Evolutionary conservation across 2,329 filamentous ascomycete genomes (phyloP), one percentile per base, ranked within the genome.

Genomic region (Cladorrhinum sp.): DNA sequence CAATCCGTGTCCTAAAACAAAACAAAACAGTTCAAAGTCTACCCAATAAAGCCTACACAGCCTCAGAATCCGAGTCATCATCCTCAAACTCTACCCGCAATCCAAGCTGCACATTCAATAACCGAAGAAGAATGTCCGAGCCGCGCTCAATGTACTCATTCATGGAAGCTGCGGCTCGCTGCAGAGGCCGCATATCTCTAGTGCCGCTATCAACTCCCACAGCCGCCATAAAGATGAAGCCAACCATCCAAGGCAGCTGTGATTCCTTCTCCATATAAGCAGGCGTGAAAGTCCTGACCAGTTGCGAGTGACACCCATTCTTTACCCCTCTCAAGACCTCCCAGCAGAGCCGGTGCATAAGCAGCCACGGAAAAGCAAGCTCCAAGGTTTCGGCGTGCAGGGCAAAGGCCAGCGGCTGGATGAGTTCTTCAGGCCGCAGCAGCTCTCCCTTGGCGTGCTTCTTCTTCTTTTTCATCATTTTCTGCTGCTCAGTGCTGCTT

Each of bases 261-360:
- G 50, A 72, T 62, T 79, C 74, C 12, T 66, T 67, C 50, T 77
- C 71, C 2, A 78, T 60, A 58, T 78, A 79, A 1, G 62, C 66
- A 1, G 71, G 65, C 0, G 70, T 72, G 61, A 67, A 76, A 8
- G 75, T 63, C n/a, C 71, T 24, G 16, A 65, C 61, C 7, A 81
- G 68, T 0, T 71, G 9, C 0, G 68, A 51, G 16, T 73, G 68
- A 51, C 72, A 75, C 1, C 59, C 58, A 2, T 74, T 64, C 9
- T 70, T 70, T 3, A 78, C 62, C 1, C 45, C 23, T 2, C 72
- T 68, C 9, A 81, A 71, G 2, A 78, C 51, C 13, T 60, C 62
- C 77, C 77, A 81, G 68, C 74, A 77, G 24, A 60, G 57, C 2
- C 73, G 71, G 62, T 80, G 79, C 61, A 81, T 64, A 4, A 50